These are phyloP conservation scores for Citrullus amarus DNA, from an alignment of 306 rosid species.

Conservation along the genomic window DNA sequence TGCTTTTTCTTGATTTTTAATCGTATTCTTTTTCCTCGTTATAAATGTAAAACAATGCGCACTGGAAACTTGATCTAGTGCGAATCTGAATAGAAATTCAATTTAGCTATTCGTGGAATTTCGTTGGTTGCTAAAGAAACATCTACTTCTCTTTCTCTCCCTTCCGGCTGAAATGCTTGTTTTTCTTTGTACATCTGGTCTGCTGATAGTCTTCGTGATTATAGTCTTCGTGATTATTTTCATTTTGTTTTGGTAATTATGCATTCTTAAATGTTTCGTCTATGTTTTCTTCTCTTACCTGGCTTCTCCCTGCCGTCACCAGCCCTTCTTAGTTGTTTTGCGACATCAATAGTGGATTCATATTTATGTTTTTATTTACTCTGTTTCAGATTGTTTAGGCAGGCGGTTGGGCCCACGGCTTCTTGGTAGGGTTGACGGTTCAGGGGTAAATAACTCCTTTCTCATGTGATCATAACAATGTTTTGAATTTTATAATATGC, in stretches of 20 bases:
- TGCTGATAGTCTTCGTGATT: not conserved
- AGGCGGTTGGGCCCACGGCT: slow-evolving; percentile 97
- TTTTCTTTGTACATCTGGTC: not conserved
- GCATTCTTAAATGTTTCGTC: not conserved
- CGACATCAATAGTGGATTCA: not conserved
- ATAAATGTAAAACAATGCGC: not conserved
- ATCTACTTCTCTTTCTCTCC: not conserved
- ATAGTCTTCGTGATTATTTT: not conserved
- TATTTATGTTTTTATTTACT: slow-evolving; percentile 15
- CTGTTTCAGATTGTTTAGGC: slow-evolving; percentile 82
- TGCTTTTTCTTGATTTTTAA: not conserved
- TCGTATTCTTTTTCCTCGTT: not conserved
- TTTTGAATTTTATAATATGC: slow-evolving; percentile 1
- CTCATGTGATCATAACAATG: not conserved
- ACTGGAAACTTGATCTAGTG: not conserved
- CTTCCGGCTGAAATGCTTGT: not conserved
- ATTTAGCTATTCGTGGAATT: not conserved
- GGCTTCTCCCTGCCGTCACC: not conserved
- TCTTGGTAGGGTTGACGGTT: slow-evolving; percentile 89
- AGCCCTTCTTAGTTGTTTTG: not conserved
- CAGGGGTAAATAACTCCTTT: slow-evolving; percentile 59
- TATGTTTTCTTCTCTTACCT: not conserved
- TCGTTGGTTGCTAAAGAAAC: not conserved
- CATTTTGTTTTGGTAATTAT: not conserved
- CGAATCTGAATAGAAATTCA: not conserved